phyloP scores from a whole-genome alignment of 1,139 yeast species.

The Scheffersomyces lignicola region DNA sequence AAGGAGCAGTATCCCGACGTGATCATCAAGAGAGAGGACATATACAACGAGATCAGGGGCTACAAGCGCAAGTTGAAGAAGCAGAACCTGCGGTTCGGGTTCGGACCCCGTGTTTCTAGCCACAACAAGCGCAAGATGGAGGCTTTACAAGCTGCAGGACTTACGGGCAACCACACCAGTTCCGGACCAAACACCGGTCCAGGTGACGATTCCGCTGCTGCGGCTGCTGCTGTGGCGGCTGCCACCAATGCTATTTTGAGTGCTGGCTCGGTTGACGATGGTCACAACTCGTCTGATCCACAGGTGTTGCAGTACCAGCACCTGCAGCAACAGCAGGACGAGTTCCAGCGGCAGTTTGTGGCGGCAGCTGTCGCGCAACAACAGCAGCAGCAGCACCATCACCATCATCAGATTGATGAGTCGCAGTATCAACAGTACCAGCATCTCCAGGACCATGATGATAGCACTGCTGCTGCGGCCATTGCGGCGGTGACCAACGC shows the following conservation, averaged over 20 bases:
- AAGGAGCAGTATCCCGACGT: constrained; percentile 56
- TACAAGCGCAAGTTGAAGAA: constrained; percentile 54
- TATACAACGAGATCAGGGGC: constrained; percentile 59
- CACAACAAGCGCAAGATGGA: constrained; percentile 9
- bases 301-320: constrained; percentile 21
- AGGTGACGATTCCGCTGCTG: constrained; percentile 12
- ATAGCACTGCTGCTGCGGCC: constrained; percentile 40
- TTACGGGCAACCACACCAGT: constrained; percentile 4
- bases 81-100: constrained; percentile 27
- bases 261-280: constrained; percentile 24
- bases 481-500: constrained; percentile 46
- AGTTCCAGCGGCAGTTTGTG: constrained; percentile 41
- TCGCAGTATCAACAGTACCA: constrained; percentile 33
- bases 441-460: constrained; percentile 24
- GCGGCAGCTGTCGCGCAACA: constrained; percentile 39
- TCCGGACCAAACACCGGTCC: constrained; percentile 5
- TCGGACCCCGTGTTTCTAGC: constrained; percentile 21
- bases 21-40: constrained; percentile 56
- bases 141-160: constrained; percentile 3
- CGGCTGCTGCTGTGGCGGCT: constrained; percentile 20
- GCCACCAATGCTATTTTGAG: constrained; percentile 32
- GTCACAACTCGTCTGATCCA: constrained; percentile 11
- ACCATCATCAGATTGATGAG: constrained; percentile 25
- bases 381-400: constrained; percentile 19
- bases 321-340: constrained; percentile 37